Conservation (phyloP, 2,329 filamentous ascomycete species). For the Botrytis fragariae region DNA sequence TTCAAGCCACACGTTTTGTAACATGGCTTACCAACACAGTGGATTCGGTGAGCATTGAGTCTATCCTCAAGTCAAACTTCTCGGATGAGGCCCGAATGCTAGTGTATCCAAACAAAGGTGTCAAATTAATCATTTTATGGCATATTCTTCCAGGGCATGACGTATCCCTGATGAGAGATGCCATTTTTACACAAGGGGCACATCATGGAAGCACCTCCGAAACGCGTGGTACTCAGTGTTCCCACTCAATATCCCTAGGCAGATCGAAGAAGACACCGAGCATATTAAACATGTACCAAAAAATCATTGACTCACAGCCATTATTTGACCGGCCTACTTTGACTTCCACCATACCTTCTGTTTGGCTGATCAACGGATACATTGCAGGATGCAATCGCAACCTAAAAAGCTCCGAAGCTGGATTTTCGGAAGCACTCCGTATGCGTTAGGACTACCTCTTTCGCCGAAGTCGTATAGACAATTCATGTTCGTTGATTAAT, state of each 20-base stretch:
- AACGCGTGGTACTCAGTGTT: background rate
- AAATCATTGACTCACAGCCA: conserved; percentile 38
- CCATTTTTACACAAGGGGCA: background rate
- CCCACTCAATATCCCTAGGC: background rate
- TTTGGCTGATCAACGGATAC: conserved; percentile 50
- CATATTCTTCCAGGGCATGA: background rate
- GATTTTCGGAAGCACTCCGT: conserved; percentile 40
- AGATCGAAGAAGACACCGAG: background rate
- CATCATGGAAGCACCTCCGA: background rate
- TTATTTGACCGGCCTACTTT: conserved; percentile 52
- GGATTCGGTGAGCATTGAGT: background rate
- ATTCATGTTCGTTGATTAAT: conserved; percentile 19
- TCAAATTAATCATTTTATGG: background rate
- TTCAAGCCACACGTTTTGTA: background rate
- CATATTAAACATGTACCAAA: background rate
- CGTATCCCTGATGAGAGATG: background rate
- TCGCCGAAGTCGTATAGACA: conserved; percentile 34
- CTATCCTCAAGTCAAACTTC: background rate
- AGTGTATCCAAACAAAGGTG: background rate
- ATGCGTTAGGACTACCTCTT: conserved; percentile 38
- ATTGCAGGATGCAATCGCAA: conserved; percentile 47
- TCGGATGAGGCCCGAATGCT: background rate
- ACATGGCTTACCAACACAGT: background rate
- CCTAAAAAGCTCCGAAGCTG: conserved; percentile 23
- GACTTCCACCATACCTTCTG: conserved; percentile 37